phyloP scores from a whole-genome alignment of 768 basidiomycete genomes.

The Mycena latifolia region DNA sequence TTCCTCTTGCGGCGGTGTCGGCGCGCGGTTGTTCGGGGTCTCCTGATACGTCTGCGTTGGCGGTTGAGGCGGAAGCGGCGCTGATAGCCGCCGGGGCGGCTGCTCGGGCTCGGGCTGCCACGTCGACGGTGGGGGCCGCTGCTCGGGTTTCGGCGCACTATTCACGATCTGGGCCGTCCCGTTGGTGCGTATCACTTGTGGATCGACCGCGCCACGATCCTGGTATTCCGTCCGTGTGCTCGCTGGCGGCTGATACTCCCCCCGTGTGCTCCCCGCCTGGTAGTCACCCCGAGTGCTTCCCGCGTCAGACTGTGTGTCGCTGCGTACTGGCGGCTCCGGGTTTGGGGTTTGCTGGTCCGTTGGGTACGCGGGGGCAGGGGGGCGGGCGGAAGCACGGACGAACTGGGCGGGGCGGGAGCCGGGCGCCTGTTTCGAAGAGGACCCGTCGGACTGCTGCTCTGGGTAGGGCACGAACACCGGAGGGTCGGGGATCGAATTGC shows the following conservation, averaged over 20 bases:
- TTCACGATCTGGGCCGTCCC: conserved; percentile 21
- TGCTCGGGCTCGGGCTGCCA: conserved; percentile 33
- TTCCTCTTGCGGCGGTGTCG: conserved; percentile 60
- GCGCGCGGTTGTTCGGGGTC: conserved; percentile 27
- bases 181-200: conserved; percentile 23
- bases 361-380: conserved; percentile 27
- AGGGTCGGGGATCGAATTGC: conserved; percentile 88
- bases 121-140: conserved; percentile 35
- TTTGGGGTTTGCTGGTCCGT: conserved; percentile 3
- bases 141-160: conserved; percentile 44
- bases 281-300: conserved; percentile 27
- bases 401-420: conserved; percentile 69
- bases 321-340: conserved; percentile 12
- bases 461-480: conserved; percentile 75
- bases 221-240: too few relatives aligned
- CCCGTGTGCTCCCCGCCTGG: too few relatives aligned
- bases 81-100: conserved; percentile 16
- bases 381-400: conserved; percentile 34
- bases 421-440: conserved; percentile 18
- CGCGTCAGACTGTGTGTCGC: conserved; percentile 20
- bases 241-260: too few relatives aligned
- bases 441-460: conserved; percentile 31
- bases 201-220: conserved; percentile 28
- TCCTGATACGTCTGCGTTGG: conserved; percentile 29
- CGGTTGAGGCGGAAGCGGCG: conserved; percentile 33